Evolutionary conservation across 108 stramenopile genomes (phyloP), one percentile per base, ranked within the genome.

Genomic region (Fragilaria radians): DNA sequence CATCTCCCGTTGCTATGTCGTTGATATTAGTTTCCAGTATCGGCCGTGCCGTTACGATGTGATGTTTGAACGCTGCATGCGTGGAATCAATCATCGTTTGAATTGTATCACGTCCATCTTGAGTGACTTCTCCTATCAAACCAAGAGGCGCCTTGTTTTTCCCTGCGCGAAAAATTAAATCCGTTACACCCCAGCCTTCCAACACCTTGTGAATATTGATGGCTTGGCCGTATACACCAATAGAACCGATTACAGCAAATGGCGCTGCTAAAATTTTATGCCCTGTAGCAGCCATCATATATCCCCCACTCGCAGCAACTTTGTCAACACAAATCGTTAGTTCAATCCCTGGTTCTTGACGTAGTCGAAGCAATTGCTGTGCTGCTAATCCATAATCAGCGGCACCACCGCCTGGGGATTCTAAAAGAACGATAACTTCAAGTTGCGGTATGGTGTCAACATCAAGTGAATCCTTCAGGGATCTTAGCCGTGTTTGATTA

Each of bases 261-360:
- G 90, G 90, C 27, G 90, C 78, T 18, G 85, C 85, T 48, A 68
- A 80, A 5, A 91, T 59, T 46, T 72, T 61, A 57, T 75, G 74
- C 11, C 78, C 58, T 49, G 79, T 70, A 36, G 84, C 85, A 27
- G 86, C 86, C 65, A 88, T 79, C 85, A 91, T 86, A 73, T 91
- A 91, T 5, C 89, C 89, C 23, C 88, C 88, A 18, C 71, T 70
- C 17, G 83, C 79, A 17, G 69, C 76, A 5, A 81, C 72, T 21
- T 79, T 77, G 57, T 91, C 90, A 30, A 88, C 80, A 52, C 76
- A 78, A 5, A 91, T 66, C 3, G 90, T 91, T 23, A 91, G 59
- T 19, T 63, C 74, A 32, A 91, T 65, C 1, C 79, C 79, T 18
- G 80, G 77, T 22, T 70, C 62, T 4, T 83, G 67, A 36, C 83